A percentile compares a stretch with the other conserved stretches of the same genome.
These are phyloP conservation scores for Hypoxylon sp. DNA, from an alignment of 2,329 filamentous ascomycete species.

Conservation along the genomic window DNA sequence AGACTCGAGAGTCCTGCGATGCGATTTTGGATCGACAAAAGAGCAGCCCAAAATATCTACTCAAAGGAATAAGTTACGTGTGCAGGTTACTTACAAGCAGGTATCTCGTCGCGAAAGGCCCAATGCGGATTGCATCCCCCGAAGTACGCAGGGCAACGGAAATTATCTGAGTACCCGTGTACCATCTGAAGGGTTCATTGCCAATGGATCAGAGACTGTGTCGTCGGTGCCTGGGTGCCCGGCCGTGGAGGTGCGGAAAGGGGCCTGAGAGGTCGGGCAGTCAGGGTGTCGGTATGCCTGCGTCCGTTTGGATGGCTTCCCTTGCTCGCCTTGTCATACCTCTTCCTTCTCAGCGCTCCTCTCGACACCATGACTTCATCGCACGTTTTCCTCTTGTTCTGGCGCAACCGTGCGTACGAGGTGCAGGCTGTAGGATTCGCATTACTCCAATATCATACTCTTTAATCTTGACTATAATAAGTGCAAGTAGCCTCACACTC, in stretches of 20 bases:
- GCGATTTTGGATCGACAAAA: not conserved
- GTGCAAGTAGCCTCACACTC: too few relatives aligned
- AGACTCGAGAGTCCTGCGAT: not conserved
- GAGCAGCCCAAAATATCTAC: not conserved
- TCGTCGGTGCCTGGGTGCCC: not conserved
- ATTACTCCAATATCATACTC: not conserved
- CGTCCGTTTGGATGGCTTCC: conserved; percentile 4
- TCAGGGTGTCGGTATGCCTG: conserved; percentile 6
- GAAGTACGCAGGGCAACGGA: conserved; percentile 37
- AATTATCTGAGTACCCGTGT: conserved; percentile 31
- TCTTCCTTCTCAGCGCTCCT: not conserved
- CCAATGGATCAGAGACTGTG: conserved; percentile 5
- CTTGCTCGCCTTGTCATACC: conserved; percentile 3
- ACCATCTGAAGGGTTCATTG: conserved; percentile 4
- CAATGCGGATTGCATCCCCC: conserved; percentile 30
- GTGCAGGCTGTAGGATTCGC: not conserved
- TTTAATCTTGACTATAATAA: too few relatives aligned
- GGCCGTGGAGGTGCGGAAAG: conserved; percentile 1
- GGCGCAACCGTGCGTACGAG: not conserved
- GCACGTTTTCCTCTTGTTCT: not conserved
- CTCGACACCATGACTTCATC: conserved; percentile 16
- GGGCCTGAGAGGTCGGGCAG: too few relatives aligned
- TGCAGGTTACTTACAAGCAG: not conserved
- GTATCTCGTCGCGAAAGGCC: not conserved
- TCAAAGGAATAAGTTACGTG: not conserved